phyloP scores from a whole-genome alignment of 2,329 filamentous ascomycete species.

The Amesomyces nigricolor region DNA sequence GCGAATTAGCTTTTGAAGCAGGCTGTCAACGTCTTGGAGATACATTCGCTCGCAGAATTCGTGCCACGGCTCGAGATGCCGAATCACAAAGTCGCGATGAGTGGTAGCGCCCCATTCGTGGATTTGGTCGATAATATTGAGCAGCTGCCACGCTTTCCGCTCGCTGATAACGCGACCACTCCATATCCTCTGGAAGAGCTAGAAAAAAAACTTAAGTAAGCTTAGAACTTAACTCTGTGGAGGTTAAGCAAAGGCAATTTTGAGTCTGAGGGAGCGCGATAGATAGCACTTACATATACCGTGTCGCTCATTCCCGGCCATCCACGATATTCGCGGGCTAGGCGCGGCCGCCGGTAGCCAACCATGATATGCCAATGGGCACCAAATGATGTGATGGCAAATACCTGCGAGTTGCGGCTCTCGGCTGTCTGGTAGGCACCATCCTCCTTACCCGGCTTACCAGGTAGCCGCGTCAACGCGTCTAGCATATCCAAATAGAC shows the following conservation, averaged over 20 bases:
- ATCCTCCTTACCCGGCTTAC: neutral
- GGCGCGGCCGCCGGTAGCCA: neutral
- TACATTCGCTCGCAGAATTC: too few species aligned
- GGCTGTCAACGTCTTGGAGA: too few species aligned
- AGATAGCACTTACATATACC: neutral
- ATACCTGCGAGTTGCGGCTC: conserved; percentile 2
- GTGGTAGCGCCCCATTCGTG: conserved; percentile 2
- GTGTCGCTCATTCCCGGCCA: conserved; percentile 3
- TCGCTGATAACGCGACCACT: neutral
- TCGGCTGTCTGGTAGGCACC: neutral
- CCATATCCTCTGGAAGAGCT: conserved; percentile 3
- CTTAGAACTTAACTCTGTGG: too few species aligned
- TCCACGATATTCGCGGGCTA: neutral
- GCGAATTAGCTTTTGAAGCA: too few species aligned
- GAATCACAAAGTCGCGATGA: conserved; percentile 7
- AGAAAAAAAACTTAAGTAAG: too few species aligned
- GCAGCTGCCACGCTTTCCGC: neutral
- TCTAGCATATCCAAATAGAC: conserved; percentile 4
- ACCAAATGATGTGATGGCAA: conserved; percentile 1
- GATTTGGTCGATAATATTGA: conserved; percentile 4
- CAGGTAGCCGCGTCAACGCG: neutral
- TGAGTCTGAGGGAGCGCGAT: too few species aligned
- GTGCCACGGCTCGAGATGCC: conserved; percentile 2
- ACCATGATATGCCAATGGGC: conserved; percentile 6
- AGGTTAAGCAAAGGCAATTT: too few species aligned